Percentiles rank a stretch among this genome's conserved stretches.
phyloP scores from a whole-genome alignment of 768 basidiomycete genomes.

The Rhizopogon salebrosus region DNA sequence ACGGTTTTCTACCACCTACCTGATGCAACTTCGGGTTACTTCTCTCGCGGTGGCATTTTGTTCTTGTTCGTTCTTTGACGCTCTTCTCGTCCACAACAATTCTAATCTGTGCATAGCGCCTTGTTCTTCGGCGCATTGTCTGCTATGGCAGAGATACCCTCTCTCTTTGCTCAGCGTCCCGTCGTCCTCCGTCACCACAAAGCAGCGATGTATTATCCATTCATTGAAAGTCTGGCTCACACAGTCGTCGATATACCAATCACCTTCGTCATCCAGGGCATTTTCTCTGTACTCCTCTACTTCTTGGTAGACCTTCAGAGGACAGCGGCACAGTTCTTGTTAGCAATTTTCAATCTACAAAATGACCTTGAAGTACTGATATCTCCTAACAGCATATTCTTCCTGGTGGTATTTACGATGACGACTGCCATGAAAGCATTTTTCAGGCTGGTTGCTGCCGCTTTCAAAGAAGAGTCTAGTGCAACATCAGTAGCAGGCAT shows the following conservation, averaged over 20 bases:
- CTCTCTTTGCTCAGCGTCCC: slow-evolving; percentile 40
- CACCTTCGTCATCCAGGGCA: slow-evolving; percentile 29
- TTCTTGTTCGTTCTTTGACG: slow-evolving; percentile 56
- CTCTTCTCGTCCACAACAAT: slow-evolving; percentile 1
- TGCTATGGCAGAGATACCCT: slow-evolving; percentile 54
- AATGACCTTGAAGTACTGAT: not conserved
- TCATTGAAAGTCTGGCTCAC: slow-evolving; percentile 39
- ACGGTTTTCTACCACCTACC: slow-evolving; percentile 44
- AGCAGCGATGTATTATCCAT: slow-evolving; percentile 48
- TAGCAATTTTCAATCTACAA: slow-evolving; percentile 27
- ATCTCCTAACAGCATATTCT: slow-evolving; percentile 42
- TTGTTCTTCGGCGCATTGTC: slow-evolving; percentile 55
- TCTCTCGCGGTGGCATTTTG: slow-evolving; percentile 75
- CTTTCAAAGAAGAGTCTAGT: slow-evolving; percentile 51
- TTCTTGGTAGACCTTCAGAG: slow-evolving; percentile 56
- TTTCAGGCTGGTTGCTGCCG: slow-evolving; percentile 66
- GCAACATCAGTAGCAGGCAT: slow-evolving; percentile 59
- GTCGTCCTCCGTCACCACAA: slow-evolving; percentile 39
- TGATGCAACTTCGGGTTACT: slow-evolving; percentile 28
- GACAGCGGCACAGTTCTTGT: slow-evolving; percentile 63
- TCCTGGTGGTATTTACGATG: slow-evolving; percentile 52
- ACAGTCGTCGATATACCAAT: slow-evolving; percentile 45
- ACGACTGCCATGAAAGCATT: slow-evolving; percentile 67
- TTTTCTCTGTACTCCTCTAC: slow-evolving; percentile 44
- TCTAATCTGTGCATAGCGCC: slow-evolving; percentile 30